Base-by-base conservation (phyloP, 1,284 basidiomycete species). In the Melampsora medusae region DNA sequence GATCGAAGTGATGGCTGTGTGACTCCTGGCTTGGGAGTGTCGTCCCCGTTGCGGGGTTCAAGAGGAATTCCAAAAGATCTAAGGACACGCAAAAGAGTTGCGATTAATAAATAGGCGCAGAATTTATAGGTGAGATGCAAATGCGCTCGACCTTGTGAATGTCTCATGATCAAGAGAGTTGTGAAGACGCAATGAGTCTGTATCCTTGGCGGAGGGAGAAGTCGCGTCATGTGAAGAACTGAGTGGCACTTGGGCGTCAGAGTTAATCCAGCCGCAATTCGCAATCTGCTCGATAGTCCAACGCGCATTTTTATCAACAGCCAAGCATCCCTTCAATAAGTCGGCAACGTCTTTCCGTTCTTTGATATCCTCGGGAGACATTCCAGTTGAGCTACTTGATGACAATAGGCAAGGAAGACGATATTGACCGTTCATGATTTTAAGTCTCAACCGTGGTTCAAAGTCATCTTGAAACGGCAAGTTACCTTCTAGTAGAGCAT, bases 391-490 rank as follows among this genome's bases (percentile, higher is more conserved):
- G 22, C 22, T 9, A 28, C 9, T 56, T 56, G 53, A 28, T 4
- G 64, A 46, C 62, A 73, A 53, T 17, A 62, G 5, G 4, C 9
- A 9, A 9, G 86, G 86, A 16, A 84, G 77, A 28, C 84, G 83
- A 83, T 84, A 88, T 84, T 85, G 84, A 86, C 93, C 92, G 75
- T 90, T 88, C 17, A 95, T 82, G 77, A 97, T 95, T 84, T 95
- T 95, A 87, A 93, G 90, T 78, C 92, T 90, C 78, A 97, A 83
- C 64, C 94, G 85, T 0, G 92, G 93, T 82, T 97, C 94, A 81
- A 92, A 97, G 0, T 90, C 85, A 83, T 97, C 94, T 38, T 82
- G 84, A 82, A 97, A 97, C 0, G 94, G 94, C 3, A 97, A 85
- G 38, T 86, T 85, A 1, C 92, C 92, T 0, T 89, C 90, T 38